phyloP scores from a whole-genome alignment of 352 stramenopile genomes.

The Globisporangium alternatum region DNA sequence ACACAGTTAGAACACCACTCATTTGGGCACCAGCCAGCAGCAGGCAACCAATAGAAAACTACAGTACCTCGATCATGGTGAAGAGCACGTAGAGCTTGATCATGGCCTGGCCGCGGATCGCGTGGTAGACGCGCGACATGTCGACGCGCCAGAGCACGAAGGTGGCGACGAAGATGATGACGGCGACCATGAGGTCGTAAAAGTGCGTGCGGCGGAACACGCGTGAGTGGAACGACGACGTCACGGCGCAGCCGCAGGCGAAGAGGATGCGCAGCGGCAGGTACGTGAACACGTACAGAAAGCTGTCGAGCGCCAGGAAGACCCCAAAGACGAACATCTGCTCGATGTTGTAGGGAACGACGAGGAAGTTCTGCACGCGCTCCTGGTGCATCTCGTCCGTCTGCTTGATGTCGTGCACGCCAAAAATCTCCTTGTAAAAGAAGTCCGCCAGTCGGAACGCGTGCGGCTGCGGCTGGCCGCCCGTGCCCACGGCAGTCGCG shows the following conservation, averaged over 20 bases:
- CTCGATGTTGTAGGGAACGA: slow-evolving; percentile 69
- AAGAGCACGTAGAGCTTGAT: slow-evolving; percentile 99
- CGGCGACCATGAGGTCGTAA: slow-evolving; percentile 90
- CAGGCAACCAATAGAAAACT: neutral
- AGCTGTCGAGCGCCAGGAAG: slow-evolving; percentile 95
- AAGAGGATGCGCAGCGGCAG: slow-evolving; percentile 91
- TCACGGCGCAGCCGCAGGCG: slow-evolving; percentile 67
- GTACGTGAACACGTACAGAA: slow-evolving; percentile 97
- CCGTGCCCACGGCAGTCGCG: too few species aligned
- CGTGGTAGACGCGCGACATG: slow-evolving; percentile 98
- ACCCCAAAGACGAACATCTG: slow-evolving; percentile 93
- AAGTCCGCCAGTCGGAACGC: slow-evolving; percentile 71
- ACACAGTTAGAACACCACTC: neutral
- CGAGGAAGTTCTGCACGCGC: slow-evolving; percentile 82
- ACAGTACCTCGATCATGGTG: slow-evolving; percentile 92
- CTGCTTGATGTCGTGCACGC: slow-evolving; percentile 75
- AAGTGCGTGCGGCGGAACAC: slow-evolving; percentile 86
- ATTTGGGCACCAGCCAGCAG: neutral
- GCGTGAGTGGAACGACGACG: slow-evolving; percentile 64
- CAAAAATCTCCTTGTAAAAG: slow-evolving; percentile 86
- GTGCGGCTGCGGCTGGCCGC: slow-evolving; percentile 29
- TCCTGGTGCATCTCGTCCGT: slow-evolving; percentile 73
- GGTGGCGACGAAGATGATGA: slow-evolving; percentile 81
- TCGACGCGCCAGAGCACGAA: slow-evolving; percentile 84
- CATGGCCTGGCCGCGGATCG: slow-evolving; percentile 96